Conservation (phyloP, 2,329 filamentous ascomycete genomes). For the Diplodia corticola region DNA sequence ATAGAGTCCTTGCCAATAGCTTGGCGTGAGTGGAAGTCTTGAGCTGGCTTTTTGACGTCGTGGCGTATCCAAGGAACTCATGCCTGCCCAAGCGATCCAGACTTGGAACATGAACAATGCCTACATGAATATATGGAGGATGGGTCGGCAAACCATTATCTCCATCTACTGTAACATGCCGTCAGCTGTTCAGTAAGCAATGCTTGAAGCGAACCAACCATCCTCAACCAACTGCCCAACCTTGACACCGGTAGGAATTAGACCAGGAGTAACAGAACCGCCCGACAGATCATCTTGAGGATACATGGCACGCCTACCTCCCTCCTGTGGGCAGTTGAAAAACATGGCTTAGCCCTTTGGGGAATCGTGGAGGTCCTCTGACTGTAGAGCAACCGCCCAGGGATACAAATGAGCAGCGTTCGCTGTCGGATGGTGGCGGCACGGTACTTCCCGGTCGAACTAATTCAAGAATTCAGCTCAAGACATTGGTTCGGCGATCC, state of each 20-base stretch:
- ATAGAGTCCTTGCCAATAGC: not conserved
- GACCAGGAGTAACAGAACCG: too few relatives aligned
- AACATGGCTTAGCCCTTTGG: not conserved
- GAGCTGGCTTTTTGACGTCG: not conserved
- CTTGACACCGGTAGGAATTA: too few relatives aligned
- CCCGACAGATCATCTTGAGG: too few relatives aligned
- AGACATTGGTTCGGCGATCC: conserved; percentile 52
- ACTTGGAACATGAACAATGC: not conserved
- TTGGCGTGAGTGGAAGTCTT: not conserved
- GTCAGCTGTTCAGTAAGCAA: too few relatives aligned
- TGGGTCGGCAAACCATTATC: too few relatives aligned
- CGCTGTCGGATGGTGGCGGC: not conserved
- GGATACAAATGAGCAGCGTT: not conserved
- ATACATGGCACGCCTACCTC: too few relatives aligned
- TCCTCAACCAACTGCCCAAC: too few relatives aligned
- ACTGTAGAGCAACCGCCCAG: not conserved
- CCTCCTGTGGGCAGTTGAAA: too few relatives aligned
- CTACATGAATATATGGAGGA: not conserved
- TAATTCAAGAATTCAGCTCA: conserved; percentile 51
- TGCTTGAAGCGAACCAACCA: too few relatives aligned
- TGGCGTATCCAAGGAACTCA: not conserved
- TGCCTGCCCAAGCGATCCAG: not conserved
- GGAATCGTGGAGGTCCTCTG: not conserved
- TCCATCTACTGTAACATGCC: too few relatives aligned
- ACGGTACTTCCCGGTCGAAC: conserved; percentile 58